Conservation (phyloP, 2,329 filamentous ascomycete genomes). For the Teratosphaeria viscida region DNA sequence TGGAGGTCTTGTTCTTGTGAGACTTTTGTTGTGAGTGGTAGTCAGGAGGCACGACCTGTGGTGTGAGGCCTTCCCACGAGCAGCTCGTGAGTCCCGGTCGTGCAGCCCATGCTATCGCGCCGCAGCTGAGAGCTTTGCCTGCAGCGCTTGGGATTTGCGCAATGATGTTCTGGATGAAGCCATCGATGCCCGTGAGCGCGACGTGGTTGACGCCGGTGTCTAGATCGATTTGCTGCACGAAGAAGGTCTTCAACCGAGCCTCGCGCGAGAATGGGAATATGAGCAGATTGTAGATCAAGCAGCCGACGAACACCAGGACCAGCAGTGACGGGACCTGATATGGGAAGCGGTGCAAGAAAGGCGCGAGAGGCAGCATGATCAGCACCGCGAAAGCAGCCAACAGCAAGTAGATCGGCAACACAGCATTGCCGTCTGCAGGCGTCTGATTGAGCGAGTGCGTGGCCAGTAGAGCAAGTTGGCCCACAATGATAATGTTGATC, state of each 20-base stretch:
- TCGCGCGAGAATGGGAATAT: conserved; percentile 80
- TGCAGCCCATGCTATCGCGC: conserved; percentile 30
- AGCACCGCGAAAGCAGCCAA: conserved; percentile 60
- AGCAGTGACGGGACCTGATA: conserved; percentile 73
- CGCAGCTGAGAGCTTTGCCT: conserved; percentile 42
- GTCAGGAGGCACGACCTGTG: conserved; percentile 46
- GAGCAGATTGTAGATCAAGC: conserved; percentile 72
- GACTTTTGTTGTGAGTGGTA: neutral
- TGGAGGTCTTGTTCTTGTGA: conserved; percentile 1
- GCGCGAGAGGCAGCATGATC: conserved; percentile 63
- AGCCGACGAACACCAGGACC: conserved; percentile 60
- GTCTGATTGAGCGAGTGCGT: conserved; percentile 69
- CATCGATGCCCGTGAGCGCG: conserved; percentile 55
- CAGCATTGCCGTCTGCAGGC: conserved; percentile 67
- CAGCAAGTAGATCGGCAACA: conserved; percentile 60
- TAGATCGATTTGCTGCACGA: conserved; percentile 71
- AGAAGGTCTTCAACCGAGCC: conserved; percentile 76
- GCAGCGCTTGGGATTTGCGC: conserved; percentile 58
- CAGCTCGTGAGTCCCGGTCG: conserved; percentile 52
- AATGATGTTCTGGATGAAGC: conserved; percentile 58
- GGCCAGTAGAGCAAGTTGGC: conserved; percentile 63
- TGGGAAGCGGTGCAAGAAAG: conserved; percentile 78
- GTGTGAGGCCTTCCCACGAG: conserved; percentile 58
- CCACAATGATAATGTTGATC: conserved; percentile 64
- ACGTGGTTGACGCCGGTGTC: conserved; percentile 59